Base-by-base conservation (phyloP, 306 rosid genomes). In the Gleditsia sinensis region DNA sequence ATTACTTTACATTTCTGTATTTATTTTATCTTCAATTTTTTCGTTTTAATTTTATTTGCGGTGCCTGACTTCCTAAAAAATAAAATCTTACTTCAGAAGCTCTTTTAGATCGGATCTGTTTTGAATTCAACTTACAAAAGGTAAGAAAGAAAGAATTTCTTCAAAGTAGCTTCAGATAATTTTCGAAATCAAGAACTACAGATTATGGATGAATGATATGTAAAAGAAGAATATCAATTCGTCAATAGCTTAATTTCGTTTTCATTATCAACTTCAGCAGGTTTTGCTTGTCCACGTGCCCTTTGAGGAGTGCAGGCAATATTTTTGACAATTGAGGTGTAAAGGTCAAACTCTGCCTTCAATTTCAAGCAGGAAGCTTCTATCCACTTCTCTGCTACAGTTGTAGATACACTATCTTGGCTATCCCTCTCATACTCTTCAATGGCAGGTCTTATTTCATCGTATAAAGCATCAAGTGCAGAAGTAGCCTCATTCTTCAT, bases 311-410 rank as follows among this genome's bases (percentile, higher is more conserved):
- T 81, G 82, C 87, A 85, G 58, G 85, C 86, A 72, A 91, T 67
- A 73, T 82, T 79, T 79, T 76, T 85, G 11, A 94, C 73, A 54
- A 91, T 84, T 34, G 93, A 86, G 55, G 88, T 88, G 88, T 85
- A 82, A 54, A 94, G 93, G 62, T 94, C 93, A 42, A 91, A 94
- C 64, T 94, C 98, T 0, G 93, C 92, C 84, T 88, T 94, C 75
- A 91, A 68, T 83, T 94, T 91, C 71, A 64, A 75, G 83, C 97
- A 89, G 86, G 91, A 84, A 59, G 90, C 97, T 63, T 83, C 90
- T 46, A 94, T 94, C 98, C 98, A 94, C 86, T 89, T 94, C 86
- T 94, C 97, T 27, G 98, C 98, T 5, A 94, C 97, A 14, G 85
- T 81, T 1, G 97, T 94, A 8, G 98, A 87, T 24, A 94, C 98